Evolutionary conservation across 2,329 filamentous ascomycete species (phyloP).

Genomic region (Penicillium sp.): DNA sequence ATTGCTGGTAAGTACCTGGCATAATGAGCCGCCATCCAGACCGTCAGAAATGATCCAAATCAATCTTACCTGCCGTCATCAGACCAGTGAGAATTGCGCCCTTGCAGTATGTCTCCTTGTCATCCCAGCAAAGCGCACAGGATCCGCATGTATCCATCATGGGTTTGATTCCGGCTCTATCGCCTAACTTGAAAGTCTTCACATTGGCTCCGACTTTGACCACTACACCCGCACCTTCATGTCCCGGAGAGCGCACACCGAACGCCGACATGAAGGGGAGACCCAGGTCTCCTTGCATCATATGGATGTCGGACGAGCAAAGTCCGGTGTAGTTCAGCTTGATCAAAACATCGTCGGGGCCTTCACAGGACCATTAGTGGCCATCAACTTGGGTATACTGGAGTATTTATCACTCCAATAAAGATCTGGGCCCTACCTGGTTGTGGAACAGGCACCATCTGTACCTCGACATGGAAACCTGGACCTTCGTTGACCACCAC

Average conservation of each 20-base stretch:
- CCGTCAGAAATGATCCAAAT: neutral
- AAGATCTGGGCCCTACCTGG: slow-evolving; percentile 35
- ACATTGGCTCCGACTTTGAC: slow-evolving; percentile 55
- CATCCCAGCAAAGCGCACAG: slow-evolving; percentile 51
- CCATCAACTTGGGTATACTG: neutral
- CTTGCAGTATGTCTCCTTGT: slow-evolving; percentile 50
- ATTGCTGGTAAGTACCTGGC: slow-evolving; percentile 57
- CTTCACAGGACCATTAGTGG: slow-evolving; percentile 24
- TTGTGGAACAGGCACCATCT: slow-evolving; percentile 49
- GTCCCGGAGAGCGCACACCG: slow-evolving; percentile 48
- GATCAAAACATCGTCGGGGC: slow-evolving; percentile 55
- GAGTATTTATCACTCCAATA: neutral
- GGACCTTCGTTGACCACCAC: slow-evolving; percentile 52
- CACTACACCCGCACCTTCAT: slow-evolving; percentile 58
- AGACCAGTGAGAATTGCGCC: slow-evolving; percentile 36
- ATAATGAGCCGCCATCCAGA: neutral
- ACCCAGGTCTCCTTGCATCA: slow-evolving; percentile 55
- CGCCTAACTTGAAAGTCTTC: slow-evolving; percentile 52
- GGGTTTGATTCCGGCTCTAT: slow-evolving; percentile 54
- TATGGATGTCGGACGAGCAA: slow-evolving; percentile 57
- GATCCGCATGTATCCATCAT: slow-evolving; percentile 51
- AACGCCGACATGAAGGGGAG: slow-evolving; percentile 46
- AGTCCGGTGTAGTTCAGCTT: slow-evolving; percentile 58
- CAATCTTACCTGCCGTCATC: slow-evolving; percentile 37
- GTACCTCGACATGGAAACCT: slow-evolving; percentile 47